Evolutionary conservation across 2,329 filamentous ascomycete species (phyloP).

Genomic region (Fusarium sp.): DNA sequence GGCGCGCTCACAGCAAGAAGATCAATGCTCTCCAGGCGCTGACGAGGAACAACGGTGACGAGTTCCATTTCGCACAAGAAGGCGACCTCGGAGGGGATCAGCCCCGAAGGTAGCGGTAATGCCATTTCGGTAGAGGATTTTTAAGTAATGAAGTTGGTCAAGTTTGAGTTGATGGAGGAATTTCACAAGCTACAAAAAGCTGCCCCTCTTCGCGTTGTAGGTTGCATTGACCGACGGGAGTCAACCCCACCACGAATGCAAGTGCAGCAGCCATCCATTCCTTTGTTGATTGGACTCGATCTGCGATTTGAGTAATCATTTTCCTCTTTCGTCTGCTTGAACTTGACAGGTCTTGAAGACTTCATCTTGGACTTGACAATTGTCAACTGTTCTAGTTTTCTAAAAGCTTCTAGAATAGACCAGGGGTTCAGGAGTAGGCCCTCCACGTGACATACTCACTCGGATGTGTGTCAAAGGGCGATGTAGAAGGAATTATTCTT

Average conservation of each 20-base stretch:
- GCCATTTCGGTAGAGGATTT: slow-evolving; percentile 53
- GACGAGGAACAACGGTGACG: slow-evolving; percentile 90
- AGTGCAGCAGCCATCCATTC: not conserved
- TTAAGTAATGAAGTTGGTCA: not conserved
- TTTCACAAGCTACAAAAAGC: slow-evolving; percentile 21
- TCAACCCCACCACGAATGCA: slow-evolving; percentile 24
- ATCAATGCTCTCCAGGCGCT: slow-evolving; percentile 86
- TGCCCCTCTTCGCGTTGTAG: slow-evolving; percentile 11
- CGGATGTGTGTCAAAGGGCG: not conserved
- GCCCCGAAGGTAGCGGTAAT: slow-evolving; percentile 61
- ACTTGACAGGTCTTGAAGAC: not conserved
- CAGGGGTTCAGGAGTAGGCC: too few species aligned
- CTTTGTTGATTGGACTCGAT: not conserved
- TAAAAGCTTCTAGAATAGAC: too few species aligned
- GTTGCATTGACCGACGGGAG: slow-evolving; percentile 3
- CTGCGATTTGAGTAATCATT: not conserved
- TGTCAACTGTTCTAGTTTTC: not conserved
- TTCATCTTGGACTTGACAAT: too few species aligned
- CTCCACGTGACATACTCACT: not conserved
- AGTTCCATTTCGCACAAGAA: slow-evolving; percentile 98
- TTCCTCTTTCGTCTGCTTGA: not conserved
- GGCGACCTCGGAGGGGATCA: slow-evolving; percentile 88
- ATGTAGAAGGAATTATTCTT: not conserved
- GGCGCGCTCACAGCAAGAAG: slow-evolving; percentile 79
- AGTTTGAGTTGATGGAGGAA: slow-evolving; percentile 24